Evolutionary conservation across 192 early-diverging fungal species (phyloP).

Genomic region (Globomyces pollinis-pini): DNA sequence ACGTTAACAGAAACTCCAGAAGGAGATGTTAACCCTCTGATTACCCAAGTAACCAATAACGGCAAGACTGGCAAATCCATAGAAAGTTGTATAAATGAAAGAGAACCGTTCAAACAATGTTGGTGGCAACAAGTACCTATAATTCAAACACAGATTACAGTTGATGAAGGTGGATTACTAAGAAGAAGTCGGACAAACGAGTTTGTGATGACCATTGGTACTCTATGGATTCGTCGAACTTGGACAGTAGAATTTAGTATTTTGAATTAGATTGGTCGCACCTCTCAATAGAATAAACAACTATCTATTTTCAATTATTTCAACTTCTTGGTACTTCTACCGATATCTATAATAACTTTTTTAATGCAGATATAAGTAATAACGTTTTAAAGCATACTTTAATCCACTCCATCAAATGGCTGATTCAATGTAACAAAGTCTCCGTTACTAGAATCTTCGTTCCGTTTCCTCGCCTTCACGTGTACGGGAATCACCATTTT

Average conservation of each 20-base stretch:
- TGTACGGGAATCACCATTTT: background rate
- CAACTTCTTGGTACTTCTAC: too few relatives aligned
- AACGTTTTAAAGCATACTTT: too few relatives aligned
- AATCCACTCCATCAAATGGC: too few relatives aligned
- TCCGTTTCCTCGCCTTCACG: background rate
- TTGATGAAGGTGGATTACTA: background rate
- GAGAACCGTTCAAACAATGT: background rate
- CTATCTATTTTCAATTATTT: too few relatives aligned
- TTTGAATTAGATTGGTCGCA: background rate
- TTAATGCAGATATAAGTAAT: too few relatives aligned
- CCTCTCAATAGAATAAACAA: too few relatives aligned
- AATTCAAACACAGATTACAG: background rate
- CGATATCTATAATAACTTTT: too few relatives aligned
- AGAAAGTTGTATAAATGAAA: background rate
- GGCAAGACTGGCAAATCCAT: background rate
- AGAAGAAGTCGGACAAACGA: background rate
- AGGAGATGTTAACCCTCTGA: slow-evolving; percentile 3
- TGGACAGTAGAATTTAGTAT: slow-evolving; percentile 6
- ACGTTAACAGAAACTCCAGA: background rate
- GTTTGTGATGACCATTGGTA: background rate
- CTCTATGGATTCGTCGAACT: slow-evolving; percentile 1
- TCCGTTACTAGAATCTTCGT: background rate
- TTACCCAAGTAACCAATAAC: background rate
- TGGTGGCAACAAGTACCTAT: slow-evolving; percentile 5
- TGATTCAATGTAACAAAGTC: too few relatives aligned